Conservation (phyloP, 805 yeast genomes). For the Nakazawaea anatomiae region DNA sequence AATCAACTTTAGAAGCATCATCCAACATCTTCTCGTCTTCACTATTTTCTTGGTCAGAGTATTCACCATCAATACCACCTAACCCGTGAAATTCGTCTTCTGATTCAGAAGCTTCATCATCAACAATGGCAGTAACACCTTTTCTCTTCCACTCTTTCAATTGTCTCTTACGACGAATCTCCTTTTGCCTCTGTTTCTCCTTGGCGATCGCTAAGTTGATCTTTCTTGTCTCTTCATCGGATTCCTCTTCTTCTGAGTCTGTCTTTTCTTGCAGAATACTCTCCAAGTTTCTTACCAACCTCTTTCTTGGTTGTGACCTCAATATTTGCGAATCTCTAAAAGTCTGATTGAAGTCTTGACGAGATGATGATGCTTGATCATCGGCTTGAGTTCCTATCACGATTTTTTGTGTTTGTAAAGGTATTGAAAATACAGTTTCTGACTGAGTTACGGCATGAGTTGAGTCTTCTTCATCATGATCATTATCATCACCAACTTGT, state of each 20-base stretch:
- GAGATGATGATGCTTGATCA: conserved; percentile 2
- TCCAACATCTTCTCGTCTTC: conserved; percentile 79
- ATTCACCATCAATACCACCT: conserved; percentile 67
- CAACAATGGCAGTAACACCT: conserved; percentile 58
- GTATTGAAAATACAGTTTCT: neutral
- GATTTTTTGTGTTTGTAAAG: conserved; percentile 23
- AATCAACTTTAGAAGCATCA: conserved; percentile 52
- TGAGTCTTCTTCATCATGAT: neutral
- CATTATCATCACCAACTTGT: neutral
- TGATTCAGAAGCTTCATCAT: conserved; percentile 83
- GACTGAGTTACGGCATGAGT: neutral
- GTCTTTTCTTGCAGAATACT: conserved; percentile 14
- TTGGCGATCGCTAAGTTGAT: conserved; percentile 15
- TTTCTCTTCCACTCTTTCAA: conserved; percentile 48
- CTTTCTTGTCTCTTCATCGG: conserved; percentile 25
- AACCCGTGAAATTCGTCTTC: conserved; percentile 85
- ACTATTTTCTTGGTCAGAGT: conserved; percentile 54
- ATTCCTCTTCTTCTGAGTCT: conserved; percentile 30
- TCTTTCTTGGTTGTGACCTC: conserved; percentile 4
- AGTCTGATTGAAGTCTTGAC: too few relatives aligned
- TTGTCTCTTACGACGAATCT: conserved; percentile 21
- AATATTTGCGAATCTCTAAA: neutral
- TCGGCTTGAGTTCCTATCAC: conserved; percentile 26
- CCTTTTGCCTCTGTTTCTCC: conserved; percentile 19
- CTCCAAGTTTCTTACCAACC: conserved; percentile 15